Evolutionary conservation across 441 rosid species (phyloP).

Genomic region (Rhodomyrtus psidioides): DNA sequence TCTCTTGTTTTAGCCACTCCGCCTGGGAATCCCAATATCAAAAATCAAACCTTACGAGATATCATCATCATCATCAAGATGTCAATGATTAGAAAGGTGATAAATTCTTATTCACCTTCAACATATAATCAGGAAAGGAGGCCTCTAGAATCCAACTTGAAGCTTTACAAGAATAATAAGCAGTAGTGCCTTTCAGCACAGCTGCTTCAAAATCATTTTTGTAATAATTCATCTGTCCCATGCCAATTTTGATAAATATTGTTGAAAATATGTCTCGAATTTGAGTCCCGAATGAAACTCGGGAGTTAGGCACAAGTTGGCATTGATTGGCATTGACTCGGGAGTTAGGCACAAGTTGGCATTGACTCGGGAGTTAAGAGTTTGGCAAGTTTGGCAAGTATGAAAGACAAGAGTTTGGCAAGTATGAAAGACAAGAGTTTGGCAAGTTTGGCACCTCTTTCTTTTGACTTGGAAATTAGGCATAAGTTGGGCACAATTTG

Average conservation of each 20-base stretch:
- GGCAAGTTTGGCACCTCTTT: too few species aligned
- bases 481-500: too few species aligned
- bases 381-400: too few species aligned
- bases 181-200: constrained; percentile 62
- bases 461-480: too few species aligned
- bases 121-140: constrained; percentile 83
- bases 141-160: constrained; percentile 79
- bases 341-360: too few species aligned
- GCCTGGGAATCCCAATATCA: constrained; percentile 35
- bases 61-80: neutral
- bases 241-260: constrained; percentile 94
- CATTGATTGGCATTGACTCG: too few species aligned
- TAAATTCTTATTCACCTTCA: constrained; percentile 37
- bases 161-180: constrained; percentile 89
- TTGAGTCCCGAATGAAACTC: too few species aligned
- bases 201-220: constrained; percentile 68
- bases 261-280: too few species aligned
- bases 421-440: too few species aligned
- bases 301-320: too few species aligned
- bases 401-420: too few species aligned
- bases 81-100: neutral
- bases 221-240: constrained; percentile 65
- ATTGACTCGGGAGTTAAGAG: too few species aligned
- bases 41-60: neutral
- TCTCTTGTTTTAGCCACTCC: constrained; percentile 89